These are phyloP conservation scores for Arachnomyces sp. DNA, from an alignment of 2,329 filamentous ascomycete species.

Conservation along the genomic window DNA sequence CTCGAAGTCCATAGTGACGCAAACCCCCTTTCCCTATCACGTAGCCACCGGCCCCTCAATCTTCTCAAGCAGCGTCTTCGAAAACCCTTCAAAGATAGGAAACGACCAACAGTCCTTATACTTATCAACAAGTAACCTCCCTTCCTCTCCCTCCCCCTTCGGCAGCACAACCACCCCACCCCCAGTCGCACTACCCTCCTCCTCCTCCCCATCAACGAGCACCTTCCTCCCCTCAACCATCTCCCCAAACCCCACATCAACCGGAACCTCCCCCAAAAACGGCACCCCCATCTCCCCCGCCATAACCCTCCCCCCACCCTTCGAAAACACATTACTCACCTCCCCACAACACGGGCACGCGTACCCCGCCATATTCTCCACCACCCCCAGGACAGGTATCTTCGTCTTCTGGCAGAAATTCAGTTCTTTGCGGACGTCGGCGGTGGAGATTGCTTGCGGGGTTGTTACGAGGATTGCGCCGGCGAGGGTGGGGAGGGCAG, in stretches of 20 bases:
- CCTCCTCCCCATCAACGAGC: slow-evolving; percentile 16
- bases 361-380: slow-evolving; percentile 78
- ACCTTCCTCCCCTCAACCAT: slow-evolving; percentile 59
- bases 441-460: slow-evolving; percentile 85
- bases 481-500: slow-evolving; percentile 53
- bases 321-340: slow-evolving; percentile 88
- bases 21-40: neutral
- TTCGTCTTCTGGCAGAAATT: slow-evolving; percentile 86
- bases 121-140: slow-evolving; percentile 31
- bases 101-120: slow-evolving; percentile 38
- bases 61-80: slow-evolving; percentile 26
- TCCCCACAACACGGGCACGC: slow-evolving; percentile 58
- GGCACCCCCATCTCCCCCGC: slow-evolving; percentile 73
- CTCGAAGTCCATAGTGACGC: too few species aligned
- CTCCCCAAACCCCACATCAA: slow-evolving; percentile 85
- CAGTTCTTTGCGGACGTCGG: slow-evolving; percentile 88
- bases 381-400: slow-evolving; percentile 72
- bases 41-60: slow-evolving; percentile 6
- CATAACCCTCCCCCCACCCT: slow-evolving; percentile 84
- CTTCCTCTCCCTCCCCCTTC: slow-evolving; percentile 6
- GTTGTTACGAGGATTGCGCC: slow-evolving; percentile 95
- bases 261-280: slow-evolving; percentile 79
- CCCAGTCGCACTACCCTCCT: slow-evolving; percentile 4
- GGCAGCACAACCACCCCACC: slow-evolving; percentile 1
- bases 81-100: slow-evolving; percentile 34